These are phyloP conservation scores for Globisporangium canariense DNA, from an alignment of 352 stramenopile genomes.

Conservation along the genomic window DNA sequence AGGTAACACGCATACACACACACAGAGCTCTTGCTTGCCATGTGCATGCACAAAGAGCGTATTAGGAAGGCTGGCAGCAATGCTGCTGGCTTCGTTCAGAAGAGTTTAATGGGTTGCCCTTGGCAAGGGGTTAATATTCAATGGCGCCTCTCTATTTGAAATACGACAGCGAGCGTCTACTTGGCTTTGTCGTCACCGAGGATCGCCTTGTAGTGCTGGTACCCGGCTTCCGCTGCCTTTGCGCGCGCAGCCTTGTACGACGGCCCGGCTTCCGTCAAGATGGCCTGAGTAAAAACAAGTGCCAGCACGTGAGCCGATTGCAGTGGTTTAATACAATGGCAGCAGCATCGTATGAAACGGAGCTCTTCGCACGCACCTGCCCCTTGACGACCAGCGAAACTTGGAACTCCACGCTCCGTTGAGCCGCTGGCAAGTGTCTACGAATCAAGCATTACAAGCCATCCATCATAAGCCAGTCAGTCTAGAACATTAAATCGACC, in stretches of 20 bases:
- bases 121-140: not conserved
- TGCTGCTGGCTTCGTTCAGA: not conserved
- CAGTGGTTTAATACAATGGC: not conserved
- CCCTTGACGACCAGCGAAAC: conserved; percentile 66
- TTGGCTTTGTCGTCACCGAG: conserved; percentile 13
- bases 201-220: conserved; percentile 39
- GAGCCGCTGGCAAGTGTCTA: conserved; percentile 52
- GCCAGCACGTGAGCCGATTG: no score
- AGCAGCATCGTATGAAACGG: not conserved
- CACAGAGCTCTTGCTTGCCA: not conserved
- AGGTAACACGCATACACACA: conserved; percentile 1
- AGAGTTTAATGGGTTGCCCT: not conserved
- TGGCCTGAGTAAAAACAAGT: conserved; percentile 4
- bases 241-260: conserved; percentile 65
- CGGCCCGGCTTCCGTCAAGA: conserved; percentile 39
- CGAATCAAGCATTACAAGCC: not conserved
- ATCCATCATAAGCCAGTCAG: not conserved
- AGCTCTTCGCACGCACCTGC: conserved; percentile 35
- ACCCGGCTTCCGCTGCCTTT: conserved; percentile 49
- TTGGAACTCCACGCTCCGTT: conserved; percentile 39
- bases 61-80: not conserved
- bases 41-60: not conserved
- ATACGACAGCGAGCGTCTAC: not conserved
- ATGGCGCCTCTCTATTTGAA: not conserved
- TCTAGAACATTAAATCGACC: no score